A percentile compares a stretch with the other conserved stretches of the same genome.
Evolutionary conservation across 306 rosid genomes (phyloP).

Genomic region (Vigna mungo): DNA sequence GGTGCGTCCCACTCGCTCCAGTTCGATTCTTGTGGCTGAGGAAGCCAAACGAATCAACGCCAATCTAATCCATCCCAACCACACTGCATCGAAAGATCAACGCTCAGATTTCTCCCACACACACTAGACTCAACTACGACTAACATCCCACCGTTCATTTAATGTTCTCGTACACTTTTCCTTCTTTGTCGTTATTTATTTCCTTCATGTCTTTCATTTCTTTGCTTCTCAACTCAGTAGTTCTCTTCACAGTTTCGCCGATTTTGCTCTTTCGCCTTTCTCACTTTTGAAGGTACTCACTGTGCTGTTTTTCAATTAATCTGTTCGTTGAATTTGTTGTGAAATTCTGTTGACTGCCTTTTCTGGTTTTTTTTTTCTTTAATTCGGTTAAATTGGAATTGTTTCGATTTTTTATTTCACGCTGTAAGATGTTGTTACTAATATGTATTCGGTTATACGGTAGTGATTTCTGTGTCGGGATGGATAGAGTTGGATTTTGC

Average conservation of each 20-base stretch:
- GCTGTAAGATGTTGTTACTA: background rate
- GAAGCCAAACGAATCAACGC: background rate
- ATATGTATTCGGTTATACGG: background rate
- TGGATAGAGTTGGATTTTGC: constrained; percentile 8
- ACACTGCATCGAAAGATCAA: background rate
- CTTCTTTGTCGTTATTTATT: background rate
- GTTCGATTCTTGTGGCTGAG: constrained; percentile 46
- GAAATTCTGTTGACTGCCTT: constrained; percentile 30
- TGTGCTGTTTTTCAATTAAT: background rate
- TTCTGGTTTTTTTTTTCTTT: constrained; percentile 9
- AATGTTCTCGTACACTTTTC: background rate
- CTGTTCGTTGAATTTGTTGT: background rate
- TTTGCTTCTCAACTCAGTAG: background rate
- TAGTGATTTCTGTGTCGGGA: constrained; percentile 5
- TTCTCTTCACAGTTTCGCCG: constrained; percentile 8
- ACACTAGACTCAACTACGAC: background rate
- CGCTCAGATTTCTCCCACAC: background rate
- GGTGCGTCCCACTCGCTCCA: constrained; percentile 45
- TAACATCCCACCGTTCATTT: constrained; percentile 33
- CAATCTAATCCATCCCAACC: background rate
- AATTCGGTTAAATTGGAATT: background rate
- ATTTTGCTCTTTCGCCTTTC: constrained; percentile 17
- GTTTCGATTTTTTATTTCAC: constrained; percentile 8
- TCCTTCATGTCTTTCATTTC: background rate
- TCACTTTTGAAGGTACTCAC: background rate